phyloP scores from a whole-genome alignment of 345 rosid species.

The Diplotaxis tenuifolia region DNA sequence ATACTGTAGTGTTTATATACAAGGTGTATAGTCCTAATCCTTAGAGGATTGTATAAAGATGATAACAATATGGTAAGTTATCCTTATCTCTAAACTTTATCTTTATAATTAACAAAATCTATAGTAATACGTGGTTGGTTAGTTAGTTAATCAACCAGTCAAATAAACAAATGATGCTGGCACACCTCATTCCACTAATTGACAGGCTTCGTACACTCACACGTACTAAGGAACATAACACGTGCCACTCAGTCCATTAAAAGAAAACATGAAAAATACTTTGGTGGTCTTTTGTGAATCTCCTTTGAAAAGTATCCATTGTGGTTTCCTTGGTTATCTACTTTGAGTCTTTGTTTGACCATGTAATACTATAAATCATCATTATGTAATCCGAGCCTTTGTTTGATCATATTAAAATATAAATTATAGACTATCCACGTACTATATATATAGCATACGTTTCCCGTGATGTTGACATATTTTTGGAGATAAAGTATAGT shows the following conservation, averaged over 20 bases:
- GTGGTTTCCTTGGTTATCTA: neutral
- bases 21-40: too few relatives aligned
- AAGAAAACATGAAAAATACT: neutral
- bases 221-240: neutral
- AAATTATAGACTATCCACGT: neutral
- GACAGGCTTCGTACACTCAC: neutral
- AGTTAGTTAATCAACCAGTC: conserved; percentile 5
- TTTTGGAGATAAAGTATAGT: neutral
- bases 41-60: too few relatives aligned
- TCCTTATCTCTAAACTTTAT: too few relatives aligned
- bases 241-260: neutral
- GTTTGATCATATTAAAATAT: neutral
- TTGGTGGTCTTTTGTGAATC: neutral
- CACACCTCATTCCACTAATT: conserved; percentile 1
- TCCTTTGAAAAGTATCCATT: neutral
- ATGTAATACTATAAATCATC: too few relatives aligned
- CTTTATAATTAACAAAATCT: neutral
- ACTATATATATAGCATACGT: conserved; percentile 3
- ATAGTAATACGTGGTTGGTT: conserved; percentile 10
- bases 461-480: neutral
- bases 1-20: too few relatives aligned
- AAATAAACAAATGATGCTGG: neutral
- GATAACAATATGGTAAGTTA: too few relatives aligned
- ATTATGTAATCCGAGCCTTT: too few relatives aligned
- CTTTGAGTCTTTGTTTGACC: neutral